A percentile compares a stretch with the other conserved stretches of the same genome.
Evolutionary conservation across 192 early-diverging fungal species (phyloP).

Genomic region (Mycoemilia scoparia): DNA sequence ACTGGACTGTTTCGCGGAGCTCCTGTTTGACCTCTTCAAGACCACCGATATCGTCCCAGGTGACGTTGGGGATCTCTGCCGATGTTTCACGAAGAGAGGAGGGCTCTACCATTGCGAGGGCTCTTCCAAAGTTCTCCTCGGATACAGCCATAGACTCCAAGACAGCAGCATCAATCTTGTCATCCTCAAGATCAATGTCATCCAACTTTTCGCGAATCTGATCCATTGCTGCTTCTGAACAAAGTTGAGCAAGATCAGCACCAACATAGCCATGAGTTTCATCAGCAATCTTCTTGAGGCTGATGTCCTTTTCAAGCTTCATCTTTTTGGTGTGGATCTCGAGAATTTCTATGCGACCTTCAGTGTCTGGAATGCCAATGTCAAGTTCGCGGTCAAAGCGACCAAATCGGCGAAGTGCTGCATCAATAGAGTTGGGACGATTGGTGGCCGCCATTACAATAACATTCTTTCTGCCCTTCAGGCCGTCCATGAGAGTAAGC

Average conservation of each 20-base stretch:
- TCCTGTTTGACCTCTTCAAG: conserved; percentile 95
- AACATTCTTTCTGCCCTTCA: conserved; percentile 90
- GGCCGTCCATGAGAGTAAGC: conserved; percentile 94
- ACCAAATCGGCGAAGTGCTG: conserved; percentile 94
- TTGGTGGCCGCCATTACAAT: conserved; percentile 99
- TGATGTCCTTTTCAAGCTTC: conserved; percentile 93
- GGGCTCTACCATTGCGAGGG: conserved; percentile 84
- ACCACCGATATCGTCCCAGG: conserved; percentile 95
- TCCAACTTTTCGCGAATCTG: conserved; percentile 99
- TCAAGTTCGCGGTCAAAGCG: conserved; percentile 98
- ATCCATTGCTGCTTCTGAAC: conserved; percentile 98
- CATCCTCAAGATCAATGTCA: conserved; percentile 91
- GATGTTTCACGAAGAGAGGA: conserved; percentile 97
- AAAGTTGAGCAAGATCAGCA: conserved; percentile 90
- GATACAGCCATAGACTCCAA: conserved; percentile 88
- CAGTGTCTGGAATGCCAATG: conserved; percentile 98
- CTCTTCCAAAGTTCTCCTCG: conserved; percentile 95
- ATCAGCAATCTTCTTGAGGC: conserved; percentile 88
- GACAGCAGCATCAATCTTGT: conserved; percentile 94
- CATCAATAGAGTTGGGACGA: conserved; percentile 95
- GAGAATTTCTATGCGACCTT: conserved; percentile 93
- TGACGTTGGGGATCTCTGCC: conserved; percentile 86
- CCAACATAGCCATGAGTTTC: conserved; percentile 98
- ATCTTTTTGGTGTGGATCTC: conserved; percentile 99
- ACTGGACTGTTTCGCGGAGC: conserved; percentile 96